Percentiles rank a stretch among this genome's conserved stretches.
These are phyloP conservation scores for Otatea glauca DNA, from an alignment of 176 grass and related monocot genomes.

Conservation along the genomic window DNA sequence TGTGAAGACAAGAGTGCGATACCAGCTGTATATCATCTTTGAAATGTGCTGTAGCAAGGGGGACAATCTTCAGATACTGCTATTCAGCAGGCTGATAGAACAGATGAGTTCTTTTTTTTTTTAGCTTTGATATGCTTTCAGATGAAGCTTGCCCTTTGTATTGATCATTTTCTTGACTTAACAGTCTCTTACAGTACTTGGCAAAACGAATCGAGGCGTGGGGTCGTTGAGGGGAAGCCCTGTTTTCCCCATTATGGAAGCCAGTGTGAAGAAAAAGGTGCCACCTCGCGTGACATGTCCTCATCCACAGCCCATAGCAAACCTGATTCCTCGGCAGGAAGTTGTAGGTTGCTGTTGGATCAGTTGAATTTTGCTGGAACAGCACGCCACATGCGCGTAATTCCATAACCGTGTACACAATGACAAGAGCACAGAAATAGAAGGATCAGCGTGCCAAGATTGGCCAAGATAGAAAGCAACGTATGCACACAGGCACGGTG, in stretches of 20 bases:
- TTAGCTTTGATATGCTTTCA: conserved; percentile 14
- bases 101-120: background rate
- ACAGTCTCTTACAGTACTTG: conserved; percentile 19
- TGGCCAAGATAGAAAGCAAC: conserved; percentile 43
- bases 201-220: conserved; percentile 19
- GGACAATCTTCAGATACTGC: conserved; percentile 1
- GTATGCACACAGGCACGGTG: background rate
- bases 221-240: conserved; percentile 23
- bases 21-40: conserved; percentile 37
- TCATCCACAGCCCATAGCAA: conserved; percentile 36
- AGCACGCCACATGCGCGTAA: background rate
- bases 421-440: conserved; percentile 15
- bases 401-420: background rate
- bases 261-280: conserved; percentile 42
- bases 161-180: conserved; percentile 17
- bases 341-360: conserved; percentile 40
- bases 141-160: conserved; percentile 8
- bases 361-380: conserved; percentile 41
- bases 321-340: conserved; percentile 20
- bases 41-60: conserved; percentile 12
- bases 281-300: conserved; percentile 17
- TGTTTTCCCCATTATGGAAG: conserved; percentile 37
- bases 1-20: background rate
- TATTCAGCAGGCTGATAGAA: conserved; percentile 27
- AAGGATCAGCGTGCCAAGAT: conserved; percentile 39